These are phyloP conservation scores for Rhizopogon rudus DNA, from an alignment of 768 basidiomycete genomes.

Conservation along the genomic window DNA sequence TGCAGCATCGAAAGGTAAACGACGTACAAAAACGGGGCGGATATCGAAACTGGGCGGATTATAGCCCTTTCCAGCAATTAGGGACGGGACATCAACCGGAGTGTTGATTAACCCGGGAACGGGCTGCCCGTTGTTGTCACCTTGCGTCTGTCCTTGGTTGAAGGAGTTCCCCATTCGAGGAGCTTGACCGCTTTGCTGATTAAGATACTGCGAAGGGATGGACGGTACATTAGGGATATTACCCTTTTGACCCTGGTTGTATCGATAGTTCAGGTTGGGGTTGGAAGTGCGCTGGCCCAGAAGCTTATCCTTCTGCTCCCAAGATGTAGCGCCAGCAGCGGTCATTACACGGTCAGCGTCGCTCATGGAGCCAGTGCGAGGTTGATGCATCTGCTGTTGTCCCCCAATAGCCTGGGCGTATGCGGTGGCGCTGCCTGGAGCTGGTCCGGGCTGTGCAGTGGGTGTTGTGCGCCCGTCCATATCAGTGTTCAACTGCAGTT, in stretches of 20 bases:
- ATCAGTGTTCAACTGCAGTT: slow-evolving; percentile 58
- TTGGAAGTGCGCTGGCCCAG: slow-evolving; percentile 58
- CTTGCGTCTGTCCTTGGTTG: slow-evolving; percentile 21
- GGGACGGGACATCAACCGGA: slow-evolving; percentile 80
- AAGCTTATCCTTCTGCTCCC: slow-evolving; percentile 66
- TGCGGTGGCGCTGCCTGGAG: slow-evolving; percentile 46
- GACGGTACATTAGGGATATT: slow-evolving; percentile 63
- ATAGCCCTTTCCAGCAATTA: slow-evolving; percentile 86
- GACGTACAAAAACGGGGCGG: slow-evolving; percentile 68
- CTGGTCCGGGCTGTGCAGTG: slow-evolving; percentile 34
- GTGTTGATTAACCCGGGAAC: slow-evolving; percentile 48
- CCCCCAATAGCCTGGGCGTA: slow-evolving; percentile 40
- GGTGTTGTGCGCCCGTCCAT: slow-evolving; percentile 65
- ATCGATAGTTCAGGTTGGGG: slow-evolving; percentile 62
- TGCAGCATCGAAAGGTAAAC: slow-evolving; percentile 1
- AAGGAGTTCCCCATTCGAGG: slow-evolving; percentile 37
- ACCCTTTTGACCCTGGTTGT: slow-evolving; percentile 35
- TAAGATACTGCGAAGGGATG: slow-evolving; percentile 70
- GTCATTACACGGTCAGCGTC: slow-evolving; percentile 31
- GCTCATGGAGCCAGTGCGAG: slow-evolving; percentile 27
- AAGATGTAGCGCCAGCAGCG: slow-evolving; percentile 35
- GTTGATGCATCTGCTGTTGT: slow-evolving; percentile 27
- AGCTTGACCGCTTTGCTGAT: slow-evolving; percentile 36
- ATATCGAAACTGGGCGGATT: slow-evolving; percentile 84
- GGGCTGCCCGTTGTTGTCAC: slow-evolving; percentile 30